Percentiles rank a stretch among this genome's conserved stretches.
phyloP scores from a whole-genome alignment of 73 alveolate species.

The Symbiodinium natans region DNA sequence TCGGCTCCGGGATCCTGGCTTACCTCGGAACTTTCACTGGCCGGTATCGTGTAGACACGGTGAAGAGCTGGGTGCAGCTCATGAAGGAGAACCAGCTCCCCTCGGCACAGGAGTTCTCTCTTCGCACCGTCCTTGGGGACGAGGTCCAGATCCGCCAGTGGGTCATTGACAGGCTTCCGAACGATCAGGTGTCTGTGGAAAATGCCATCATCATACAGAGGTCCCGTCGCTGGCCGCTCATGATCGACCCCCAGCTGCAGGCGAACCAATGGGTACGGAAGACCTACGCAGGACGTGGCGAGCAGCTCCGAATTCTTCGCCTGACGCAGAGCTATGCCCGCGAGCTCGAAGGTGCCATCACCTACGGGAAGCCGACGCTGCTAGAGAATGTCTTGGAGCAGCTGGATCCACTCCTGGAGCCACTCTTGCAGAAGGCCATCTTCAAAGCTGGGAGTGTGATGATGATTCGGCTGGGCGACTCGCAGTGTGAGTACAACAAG shows the following conservation, averaged over 20 bases:
- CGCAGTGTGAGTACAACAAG: conserved; percentile 97
- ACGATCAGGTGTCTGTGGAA: conserved; percentile 95
- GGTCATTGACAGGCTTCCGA: conserved; percentile 98
- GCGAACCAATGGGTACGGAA: conserved; percentile 98
- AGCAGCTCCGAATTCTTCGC: conserved; percentile 82
- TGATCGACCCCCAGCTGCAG: conserved; percentile 99
- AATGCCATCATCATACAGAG: conserved; percentile 94
- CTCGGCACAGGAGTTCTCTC: conserved; percentile 88
- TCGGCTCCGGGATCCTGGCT: conserved; percentile 99
- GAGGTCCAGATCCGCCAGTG: conserved; percentile 96
- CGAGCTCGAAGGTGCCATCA: conserved; percentile 94
- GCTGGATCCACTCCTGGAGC: conserved; percentile 98
- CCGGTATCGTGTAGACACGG: conserved; percentile 98
- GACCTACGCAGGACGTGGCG: conserved; percentile 66
- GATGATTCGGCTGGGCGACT: conserved; percentile 97
- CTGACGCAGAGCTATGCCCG: conserved; percentile 87
- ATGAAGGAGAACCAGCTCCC: conserved; percentile 67
- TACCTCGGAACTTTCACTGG: conserved; percentile 99
- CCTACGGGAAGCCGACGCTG: conserved; percentile 98
- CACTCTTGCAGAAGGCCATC: conserved; percentile 98
- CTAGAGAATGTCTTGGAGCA: conserved; percentile 98
- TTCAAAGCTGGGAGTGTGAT: conserved; percentile 97
- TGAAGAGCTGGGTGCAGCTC: conserved; percentile 97
- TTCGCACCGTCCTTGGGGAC: conserved; percentile 82
- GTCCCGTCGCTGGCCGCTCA: conserved; percentile 99